Conservation (phyloP, 257 asterid genomes). For the Penstemon eatonii region DNA sequence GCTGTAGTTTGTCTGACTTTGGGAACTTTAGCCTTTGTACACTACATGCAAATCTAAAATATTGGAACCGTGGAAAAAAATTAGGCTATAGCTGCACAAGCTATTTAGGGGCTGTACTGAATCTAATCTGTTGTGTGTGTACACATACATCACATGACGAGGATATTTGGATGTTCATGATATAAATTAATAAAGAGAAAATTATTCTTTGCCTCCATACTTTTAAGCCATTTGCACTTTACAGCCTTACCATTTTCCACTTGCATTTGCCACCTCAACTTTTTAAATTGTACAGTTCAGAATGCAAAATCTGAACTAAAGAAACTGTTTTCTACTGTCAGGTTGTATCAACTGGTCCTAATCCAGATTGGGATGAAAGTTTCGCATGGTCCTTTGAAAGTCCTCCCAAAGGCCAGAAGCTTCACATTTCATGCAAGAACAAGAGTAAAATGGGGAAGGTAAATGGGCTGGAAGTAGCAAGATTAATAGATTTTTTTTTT, state of each 20-base stretch:
- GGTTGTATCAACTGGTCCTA: conserved; percentile 95
- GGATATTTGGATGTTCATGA: too few species aligned
- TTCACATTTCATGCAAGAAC: conserved; percentile 98
- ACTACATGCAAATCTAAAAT: not conserved
- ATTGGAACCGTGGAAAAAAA: not conserved
- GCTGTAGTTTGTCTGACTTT: not conserved
- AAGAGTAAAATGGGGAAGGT: conserved; percentile 99
- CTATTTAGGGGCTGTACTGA: too few species aligned
- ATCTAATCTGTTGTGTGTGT: too few species aligned
- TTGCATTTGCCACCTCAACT: too few species aligned
- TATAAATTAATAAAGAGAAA: too few species aligned
- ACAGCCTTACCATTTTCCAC: too few species aligned
- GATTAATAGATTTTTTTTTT: not conserved
- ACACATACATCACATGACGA: too few species aligned
- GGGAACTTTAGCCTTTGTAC: not conserved
- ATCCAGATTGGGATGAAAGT: conserved; percentile 97
- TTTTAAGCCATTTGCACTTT: too few species aligned
- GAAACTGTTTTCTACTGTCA: conserved; percentile 32
- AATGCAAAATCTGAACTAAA: not conserved
- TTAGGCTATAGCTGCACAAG: too few species aligned
- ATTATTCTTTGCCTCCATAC: too few species aligned
- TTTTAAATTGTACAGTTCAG: too few species aligned
- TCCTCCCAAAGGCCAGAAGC: conserved; percentile 99
- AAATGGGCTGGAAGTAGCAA: not conserved
- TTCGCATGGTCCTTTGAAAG: conserved; percentile 95